Percentiles rank a stretch among this genome's conserved stretches.
Evolutionary conservation across 148 eudicot genomes (phyloP).

Genomic region (Fagopyrum tataricum): DNA sequence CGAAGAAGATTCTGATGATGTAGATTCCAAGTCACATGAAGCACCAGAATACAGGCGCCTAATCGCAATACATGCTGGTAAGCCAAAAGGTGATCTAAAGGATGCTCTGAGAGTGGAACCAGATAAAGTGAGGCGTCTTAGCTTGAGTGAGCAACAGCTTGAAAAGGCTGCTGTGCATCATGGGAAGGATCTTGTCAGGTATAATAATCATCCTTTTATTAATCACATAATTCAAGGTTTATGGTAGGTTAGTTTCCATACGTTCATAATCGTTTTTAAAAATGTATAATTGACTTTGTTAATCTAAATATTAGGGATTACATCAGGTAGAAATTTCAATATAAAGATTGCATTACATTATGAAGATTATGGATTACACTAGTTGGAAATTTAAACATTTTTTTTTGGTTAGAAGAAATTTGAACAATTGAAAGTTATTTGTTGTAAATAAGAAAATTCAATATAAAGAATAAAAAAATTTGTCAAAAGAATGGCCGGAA

Average conservation of each 20-base stretch:
- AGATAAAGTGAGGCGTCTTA: constrained; percentile 64
- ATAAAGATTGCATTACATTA: constrained; percentile 18
- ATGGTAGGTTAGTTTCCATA: not conserved
- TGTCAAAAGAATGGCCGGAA: not conserved
- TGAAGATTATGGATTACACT: constrained; percentile 48
- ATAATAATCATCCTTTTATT: not conserved
- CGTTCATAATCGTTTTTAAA: not conserved
- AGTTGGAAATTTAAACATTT: too few species aligned
- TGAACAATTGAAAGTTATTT: not conserved
- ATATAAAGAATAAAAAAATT: not conserved
- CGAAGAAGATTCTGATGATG: constrained; percentile 37
- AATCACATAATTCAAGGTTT: not conserved
- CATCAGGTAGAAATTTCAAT: not conserved
- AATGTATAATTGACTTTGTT: not conserved
- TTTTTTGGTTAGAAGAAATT: too few species aligned
- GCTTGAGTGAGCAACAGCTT: constrained; percentile 72
- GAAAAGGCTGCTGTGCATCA: constrained; percentile 43
- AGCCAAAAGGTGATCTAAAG: constrained; percentile 59
- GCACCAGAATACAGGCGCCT: constrained; percentile 59
- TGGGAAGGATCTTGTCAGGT: constrained; percentile 26
- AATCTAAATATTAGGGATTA: not conserved
- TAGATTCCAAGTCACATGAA: constrained; percentile 27
- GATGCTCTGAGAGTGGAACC: constrained; percentile 54
- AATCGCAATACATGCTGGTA: constrained; percentile 76
- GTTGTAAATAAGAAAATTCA: not conserved